Conservation (phyloP, 75 land plant genomes). For the Larix kaempferi region DNA sequence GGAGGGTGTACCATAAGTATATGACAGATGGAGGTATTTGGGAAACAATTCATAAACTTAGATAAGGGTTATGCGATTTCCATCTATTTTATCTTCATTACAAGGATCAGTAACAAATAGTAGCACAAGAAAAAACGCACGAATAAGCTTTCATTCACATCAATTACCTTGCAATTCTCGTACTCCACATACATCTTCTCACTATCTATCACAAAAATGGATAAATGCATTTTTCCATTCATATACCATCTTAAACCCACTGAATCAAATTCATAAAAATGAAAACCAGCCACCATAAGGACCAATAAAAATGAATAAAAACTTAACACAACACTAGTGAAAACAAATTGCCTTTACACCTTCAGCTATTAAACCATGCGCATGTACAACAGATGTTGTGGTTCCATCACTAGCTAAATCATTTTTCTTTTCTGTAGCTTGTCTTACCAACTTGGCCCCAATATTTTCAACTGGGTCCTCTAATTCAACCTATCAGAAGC, state of each 20-base stretch:
- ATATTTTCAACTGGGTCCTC: constrained; percentile 55
- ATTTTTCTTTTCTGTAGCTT: constrained; percentile 89
- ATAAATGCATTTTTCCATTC: constrained; percentile 31
- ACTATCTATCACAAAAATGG: constrained; percentile 80
- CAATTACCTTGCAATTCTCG: constrained; percentile 60
- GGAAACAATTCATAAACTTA: no score
- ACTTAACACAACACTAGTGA: no score
- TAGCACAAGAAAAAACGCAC: neutral
- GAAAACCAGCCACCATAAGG: no score
- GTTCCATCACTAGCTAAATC: constrained; percentile 93
- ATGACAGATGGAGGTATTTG: no score
- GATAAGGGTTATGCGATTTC: no score
- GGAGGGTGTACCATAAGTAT: constrained; percentile 7
- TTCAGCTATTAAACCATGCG: constrained; percentile 83
- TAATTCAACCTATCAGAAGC: no score
- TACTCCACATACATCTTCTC: constrained; percentile 72
- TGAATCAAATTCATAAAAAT: no score
- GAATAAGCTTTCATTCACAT: neutral
- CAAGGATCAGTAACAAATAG: neutral
- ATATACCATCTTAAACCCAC: no score
- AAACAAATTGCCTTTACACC: constrained; percentile 69
- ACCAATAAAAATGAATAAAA: no score
- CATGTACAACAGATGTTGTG: constrained; percentile 84
- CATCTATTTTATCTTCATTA: no score
- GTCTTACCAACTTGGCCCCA: constrained; percentile 82